A percentile compares a stretch with the other conserved stretches of the same genome.
These are phyloP conservation scores for Ophiostoma quercus DNA, from an alignment of 2,329 filamentous ascomycete genomes.

Conservation along the genomic window DNA sequence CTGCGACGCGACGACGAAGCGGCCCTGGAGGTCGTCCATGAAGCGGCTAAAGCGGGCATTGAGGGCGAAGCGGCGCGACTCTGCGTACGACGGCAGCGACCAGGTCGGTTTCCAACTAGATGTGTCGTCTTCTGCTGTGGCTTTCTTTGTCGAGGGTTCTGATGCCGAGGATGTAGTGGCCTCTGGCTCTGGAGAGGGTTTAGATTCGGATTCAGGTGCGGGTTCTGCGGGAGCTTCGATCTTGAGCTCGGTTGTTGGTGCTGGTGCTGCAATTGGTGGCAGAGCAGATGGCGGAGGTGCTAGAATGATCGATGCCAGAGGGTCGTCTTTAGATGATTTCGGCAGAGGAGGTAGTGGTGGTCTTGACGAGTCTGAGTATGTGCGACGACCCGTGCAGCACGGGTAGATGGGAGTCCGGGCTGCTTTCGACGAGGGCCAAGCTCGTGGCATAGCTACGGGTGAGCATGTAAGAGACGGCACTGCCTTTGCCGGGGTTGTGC, in stretches of 20 bases:
- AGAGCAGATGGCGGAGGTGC: constrained; percentile 10
- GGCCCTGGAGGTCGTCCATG: constrained; percentile 86
- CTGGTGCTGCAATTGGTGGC: background rate
- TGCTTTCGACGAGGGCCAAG: background rate
- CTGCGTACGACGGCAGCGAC: constrained; percentile 41
- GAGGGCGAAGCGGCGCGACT: constrained; percentile 41
- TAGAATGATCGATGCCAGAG: background rate
- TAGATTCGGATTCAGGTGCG: background rate
- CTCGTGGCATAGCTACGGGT: background rate
- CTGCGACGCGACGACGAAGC: constrained; percentile 77
- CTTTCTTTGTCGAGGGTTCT: background rate
- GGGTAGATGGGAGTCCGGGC: background rate
- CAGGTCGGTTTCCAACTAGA: background rate
- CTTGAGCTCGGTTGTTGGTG: background rate
- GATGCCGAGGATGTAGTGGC: background rate
- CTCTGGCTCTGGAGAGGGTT: background rate
- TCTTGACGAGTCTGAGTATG: background rate
- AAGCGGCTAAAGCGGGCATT: constrained; percentile 56
- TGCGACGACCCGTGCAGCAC: background rate
- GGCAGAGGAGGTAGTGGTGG: constrained; percentile 2
- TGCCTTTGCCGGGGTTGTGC: background rate
- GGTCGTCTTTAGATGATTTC: background rate
- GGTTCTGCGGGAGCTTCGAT: background rate
- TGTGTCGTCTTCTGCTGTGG: background rate
- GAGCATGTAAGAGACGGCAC: background rate